Evolutionary conservation across 441 rosid species (phyloP), one percentile per base, ranked within the genome.

Genomic region (Daphne laureola): DNA sequence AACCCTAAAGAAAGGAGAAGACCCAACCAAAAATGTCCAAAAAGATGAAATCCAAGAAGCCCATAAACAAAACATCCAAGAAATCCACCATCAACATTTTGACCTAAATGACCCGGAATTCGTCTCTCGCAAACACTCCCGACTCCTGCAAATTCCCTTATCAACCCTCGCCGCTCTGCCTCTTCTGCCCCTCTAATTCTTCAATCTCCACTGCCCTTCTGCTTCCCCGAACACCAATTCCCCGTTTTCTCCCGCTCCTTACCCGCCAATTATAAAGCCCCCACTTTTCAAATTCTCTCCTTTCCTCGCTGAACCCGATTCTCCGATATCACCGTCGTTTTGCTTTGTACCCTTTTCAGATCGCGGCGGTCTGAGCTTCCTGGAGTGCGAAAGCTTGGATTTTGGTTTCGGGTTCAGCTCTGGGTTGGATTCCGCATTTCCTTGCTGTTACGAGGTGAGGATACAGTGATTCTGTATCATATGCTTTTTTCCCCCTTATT

Each of bases 121-220:
- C 12, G 38, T 11, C 7, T 38, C 49, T 25, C 50, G 12, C 53
- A 6, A 56, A 16, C 16, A 31, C 38, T 31, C 11, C 16, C 17
- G 17, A 26, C 42, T 54, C 15, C 44, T 40, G 73, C 57, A 71
- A 21, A 49, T 73, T 74, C 71, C 79, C 67, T 66, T 74, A 58
- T 55, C 67, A 63, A 23, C 83, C 90, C 79, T 76, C 60, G 18
- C 60, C 51, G 8, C 46, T 50, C 74, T 80, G 70, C 84, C 90
- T 62, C 87, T 83, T 73, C 85, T 78, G 77, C 83, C 87, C 93
- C 80, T 76, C 77, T 63, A 74, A 73, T 74, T 80, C 86, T 87
- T 76, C 86, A 73, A 73, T 75, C 84, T 41, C 66, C 71, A 53
- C 63, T 66, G 58, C 67, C 62, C 67, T 51, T 62, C 61, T 51